phyloP scores from a whole-genome alignment of 164 flowering plant genomes.

The Chloranthus sessilifolius region DNA sequence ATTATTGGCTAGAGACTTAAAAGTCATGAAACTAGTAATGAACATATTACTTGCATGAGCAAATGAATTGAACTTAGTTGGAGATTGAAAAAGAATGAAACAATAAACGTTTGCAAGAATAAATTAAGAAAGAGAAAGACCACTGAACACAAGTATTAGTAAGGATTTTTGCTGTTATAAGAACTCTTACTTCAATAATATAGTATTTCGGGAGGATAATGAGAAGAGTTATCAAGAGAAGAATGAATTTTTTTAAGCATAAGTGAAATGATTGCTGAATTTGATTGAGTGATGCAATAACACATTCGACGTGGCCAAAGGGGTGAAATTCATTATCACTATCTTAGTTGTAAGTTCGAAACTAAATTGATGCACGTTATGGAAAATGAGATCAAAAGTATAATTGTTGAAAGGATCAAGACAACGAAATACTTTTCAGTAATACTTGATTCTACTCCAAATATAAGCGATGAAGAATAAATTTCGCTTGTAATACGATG shows the following conservation, averaged over 20 bases:
- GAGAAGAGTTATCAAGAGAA: neutral
- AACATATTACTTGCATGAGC: neutral
- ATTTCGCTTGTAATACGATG: constrained; percentile 13
- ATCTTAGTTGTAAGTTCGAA: constrained; percentile 11
- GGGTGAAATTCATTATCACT: neutral
- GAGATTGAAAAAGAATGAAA: neutral
- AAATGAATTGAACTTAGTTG: neutral
- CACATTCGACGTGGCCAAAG: neutral
- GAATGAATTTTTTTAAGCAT: neutral
- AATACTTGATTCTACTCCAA: constrained; percentile 3
- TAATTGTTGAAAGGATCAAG: neutral
- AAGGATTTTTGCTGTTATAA: neutral
- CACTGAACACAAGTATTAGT: neutral
- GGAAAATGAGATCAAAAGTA: constrained; percentile 1
- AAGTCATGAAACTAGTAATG: no score
- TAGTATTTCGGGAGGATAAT: neutral
- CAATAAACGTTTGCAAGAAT: neutral
- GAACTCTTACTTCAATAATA: no score
- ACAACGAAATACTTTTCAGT: neutral
- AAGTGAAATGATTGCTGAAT: neutral
- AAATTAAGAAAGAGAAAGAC: neutral
- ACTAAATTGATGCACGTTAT: constrained; percentile 9
- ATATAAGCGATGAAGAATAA: constrained; percentile 14
- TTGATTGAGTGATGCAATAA: neutral
- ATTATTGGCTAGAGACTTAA: no score